Percentiles rank a stretch among this genome's conserved stretches.
These are phyloP conservation scores for Teunomyces stri DNA, from an alignment of 805 yeast species.

Conservation along the genomic window DNA sequence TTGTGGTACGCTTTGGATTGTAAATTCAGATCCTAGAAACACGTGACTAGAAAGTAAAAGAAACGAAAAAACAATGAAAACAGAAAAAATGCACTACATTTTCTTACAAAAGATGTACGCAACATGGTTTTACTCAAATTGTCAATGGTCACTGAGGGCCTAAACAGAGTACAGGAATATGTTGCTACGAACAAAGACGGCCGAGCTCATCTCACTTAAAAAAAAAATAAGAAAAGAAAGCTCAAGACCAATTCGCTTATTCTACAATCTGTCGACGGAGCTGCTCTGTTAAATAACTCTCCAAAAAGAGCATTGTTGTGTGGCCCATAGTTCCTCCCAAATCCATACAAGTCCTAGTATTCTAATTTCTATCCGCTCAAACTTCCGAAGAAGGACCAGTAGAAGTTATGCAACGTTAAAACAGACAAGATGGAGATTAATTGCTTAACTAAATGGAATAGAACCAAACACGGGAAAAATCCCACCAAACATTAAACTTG, in stretches of 20 bases:
- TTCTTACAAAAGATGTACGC: slow-evolving; percentile 62
- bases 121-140: slow-evolving; percentile 99
- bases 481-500: slow-evolving; percentile 38
- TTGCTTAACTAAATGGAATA: slow-evolving; percentile 16
- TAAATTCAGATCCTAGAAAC: background rate
- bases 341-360: slow-evolving; percentile 19
- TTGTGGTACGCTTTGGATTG: background rate
- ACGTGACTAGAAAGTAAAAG: background rate
- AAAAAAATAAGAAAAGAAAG: slow-evolving; percentile 36
- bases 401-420: slow-evolving; percentile 16
- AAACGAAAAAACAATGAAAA: background rate
- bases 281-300: slow-evolving; percentile 67
- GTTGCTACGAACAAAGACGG: slow-evolving; percentile 74
- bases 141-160: slow-evolving; percentile 81
- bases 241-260: slow-evolving; percentile 62
- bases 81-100: background rate
- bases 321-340: slow-evolving; percentile 9
- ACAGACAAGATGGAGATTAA: slow-evolving; percentile 17
- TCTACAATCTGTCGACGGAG: slow-evolving; percentile 99
- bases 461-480: slow-evolving; percentile 2
- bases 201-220: slow-evolving; percentile 53
- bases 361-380: slow-evolving; percentile 44
- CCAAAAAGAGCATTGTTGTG: slow-evolving; percentile 17
- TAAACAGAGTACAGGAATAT: slow-evolving; percentile 99
- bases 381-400: slow-evolving; percentile 48